Conservation (phyloP, 768 basidiomycete species). For the Agaricus subrufescens region DNA sequence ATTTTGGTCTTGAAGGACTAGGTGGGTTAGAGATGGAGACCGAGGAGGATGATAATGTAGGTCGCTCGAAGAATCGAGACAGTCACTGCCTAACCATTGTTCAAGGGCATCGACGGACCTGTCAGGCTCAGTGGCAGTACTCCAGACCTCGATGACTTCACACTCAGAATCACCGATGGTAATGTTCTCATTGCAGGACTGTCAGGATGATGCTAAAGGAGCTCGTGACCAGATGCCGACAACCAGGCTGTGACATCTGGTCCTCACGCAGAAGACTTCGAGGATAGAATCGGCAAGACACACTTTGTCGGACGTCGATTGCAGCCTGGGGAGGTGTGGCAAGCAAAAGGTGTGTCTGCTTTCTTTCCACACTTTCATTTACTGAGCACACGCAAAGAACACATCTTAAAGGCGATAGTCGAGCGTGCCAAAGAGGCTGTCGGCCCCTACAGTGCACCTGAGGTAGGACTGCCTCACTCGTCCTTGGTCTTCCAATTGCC, state of each 20-base stretch:
- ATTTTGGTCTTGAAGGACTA: constrained; percentile 83
- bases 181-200: neutral
- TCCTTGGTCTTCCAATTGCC: constrained; percentile 74
- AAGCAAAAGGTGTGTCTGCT: constrained; percentile 64
- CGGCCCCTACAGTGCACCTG: constrained; percentile 47
- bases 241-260: constrained; percentile 55
- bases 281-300: constrained; percentile 61
- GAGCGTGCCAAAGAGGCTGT: constrained; percentile 51
- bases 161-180: constrained; percentile 78
- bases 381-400: constrained; percentile 36
- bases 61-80: constrained; percentile 15
- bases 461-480: constrained; percentile 61
- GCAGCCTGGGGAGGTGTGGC: constrained; percentile 68
- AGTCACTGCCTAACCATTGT: neutral
- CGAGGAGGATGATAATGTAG: constrained; percentile 68
- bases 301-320: constrained; percentile 63
- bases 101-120: constrained; percentile 69
- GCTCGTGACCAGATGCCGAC: constrained; percentile 40
- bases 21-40: constrained; percentile 80
- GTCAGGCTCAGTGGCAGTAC: constrained; percentile 70
- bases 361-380: neutral
- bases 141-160: constrained; percentile 79
- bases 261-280: constrained; percentile 51
- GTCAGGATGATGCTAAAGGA: neutral
- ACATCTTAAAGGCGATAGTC: constrained; percentile 57